Conservation (phyloP, 495 filamentous ascomycete species). For the Hypoxylon cercidicola region DNA sequence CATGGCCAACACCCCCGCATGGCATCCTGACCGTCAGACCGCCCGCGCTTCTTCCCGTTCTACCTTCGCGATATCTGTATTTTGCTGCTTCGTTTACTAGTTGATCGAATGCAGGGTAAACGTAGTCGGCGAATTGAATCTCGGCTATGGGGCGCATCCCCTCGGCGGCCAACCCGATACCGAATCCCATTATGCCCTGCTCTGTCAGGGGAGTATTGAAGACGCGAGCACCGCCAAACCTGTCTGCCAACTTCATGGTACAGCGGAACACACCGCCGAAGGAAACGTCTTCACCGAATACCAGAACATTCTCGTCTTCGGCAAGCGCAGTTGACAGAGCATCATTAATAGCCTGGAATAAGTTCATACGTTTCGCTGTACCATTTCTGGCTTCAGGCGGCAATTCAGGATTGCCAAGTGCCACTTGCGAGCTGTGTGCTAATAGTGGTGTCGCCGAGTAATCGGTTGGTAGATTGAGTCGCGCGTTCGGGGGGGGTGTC, state of each 20-base stretch:
- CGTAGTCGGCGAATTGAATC: slow-evolving; percentile 98
- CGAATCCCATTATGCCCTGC: slow-evolving; percentile 95
- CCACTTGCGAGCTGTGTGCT: slow-evolving; percentile 76
- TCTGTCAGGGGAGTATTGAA: slow-evolving; percentile 97
- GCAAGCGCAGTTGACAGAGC: slow-evolving; percentile 84
- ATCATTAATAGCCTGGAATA: slow-evolving; percentile 92
- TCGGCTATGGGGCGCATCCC: slow-evolving; percentile 95
- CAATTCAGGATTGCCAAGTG: slow-evolving; percentile 74
- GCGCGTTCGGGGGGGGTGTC: slow-evolving; percentile 62
- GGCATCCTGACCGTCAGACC: slow-evolving; percentile 95
- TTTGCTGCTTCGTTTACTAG: slow-evolving; percentile 97
- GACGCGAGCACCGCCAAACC: slow-evolving; percentile 87
- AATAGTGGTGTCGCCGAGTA: slow-evolving; percentile 85
- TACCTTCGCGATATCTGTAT: slow-evolving; percentile 86
- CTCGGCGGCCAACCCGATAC: slow-evolving; percentile 86
- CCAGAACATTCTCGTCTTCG: slow-evolving; percentile 82
- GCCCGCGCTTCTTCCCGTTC: slow-evolving; percentile 72
- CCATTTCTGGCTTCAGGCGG: slow-evolving; percentile 70
- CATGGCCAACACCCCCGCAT: slow-evolving; percentile 93
- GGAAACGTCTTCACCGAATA: slow-evolving; percentile 97
- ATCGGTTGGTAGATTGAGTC: slow-evolving; percentile 87
- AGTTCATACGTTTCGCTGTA: slow-evolving; percentile 84
- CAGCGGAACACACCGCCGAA: slow-evolving; percentile 98
- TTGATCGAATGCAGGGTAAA: slow-evolving; percentile 97
- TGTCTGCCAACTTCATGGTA: slow-evolving; percentile 86